Conservation (phyloP, 2,329 filamentous ascomycete genomes). For the Sarocladium strictum region DNA sequence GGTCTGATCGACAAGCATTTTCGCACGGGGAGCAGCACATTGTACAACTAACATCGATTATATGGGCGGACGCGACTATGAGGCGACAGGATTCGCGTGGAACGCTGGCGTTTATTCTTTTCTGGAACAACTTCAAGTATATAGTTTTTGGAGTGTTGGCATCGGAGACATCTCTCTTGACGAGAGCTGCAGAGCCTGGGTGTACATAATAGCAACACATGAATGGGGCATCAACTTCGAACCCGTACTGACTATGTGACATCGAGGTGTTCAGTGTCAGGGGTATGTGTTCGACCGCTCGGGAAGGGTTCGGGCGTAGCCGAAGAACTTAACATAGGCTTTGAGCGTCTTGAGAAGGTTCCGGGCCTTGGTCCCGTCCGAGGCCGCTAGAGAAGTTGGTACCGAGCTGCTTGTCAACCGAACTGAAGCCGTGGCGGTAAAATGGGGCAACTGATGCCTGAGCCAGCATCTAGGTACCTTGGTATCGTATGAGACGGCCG, state of each 20-base stretch:
- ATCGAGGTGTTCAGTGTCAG: too few species aligned
- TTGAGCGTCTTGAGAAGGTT: not conserved
- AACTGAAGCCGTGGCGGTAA: not conserved
- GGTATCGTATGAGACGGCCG: not conserved
- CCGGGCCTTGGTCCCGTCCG: not conserved
- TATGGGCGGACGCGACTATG: not conserved
- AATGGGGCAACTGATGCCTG: not conserved
- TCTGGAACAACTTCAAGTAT: not conserved
- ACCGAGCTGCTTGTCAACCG: constrained; percentile 6
- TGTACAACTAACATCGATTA: constrained; percentile 4
- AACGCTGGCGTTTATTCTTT: constrained; percentile 1
- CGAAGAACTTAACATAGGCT: not conserved
- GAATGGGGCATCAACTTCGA: too few species aligned
- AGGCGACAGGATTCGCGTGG: constrained; percentile 3
- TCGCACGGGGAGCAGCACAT: not conserved
- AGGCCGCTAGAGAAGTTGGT: not conserved
- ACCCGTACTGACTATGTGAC: too few species aligned
- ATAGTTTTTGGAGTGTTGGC: not conserved
- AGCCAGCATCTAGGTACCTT: not conserved
- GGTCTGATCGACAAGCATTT: too few species aligned
- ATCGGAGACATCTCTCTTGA: not conserved
- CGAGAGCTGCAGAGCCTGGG: constrained; percentile 2
- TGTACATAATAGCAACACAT: constrained; percentile 3
- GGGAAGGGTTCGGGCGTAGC: not conserved
- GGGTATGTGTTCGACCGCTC: not conserved